Evolutionary conservation across 106 monocot genomes (phyloP), one percentile per base, ranked within the genome.

Genomic region (Xerophyta viscosa): DNA sequence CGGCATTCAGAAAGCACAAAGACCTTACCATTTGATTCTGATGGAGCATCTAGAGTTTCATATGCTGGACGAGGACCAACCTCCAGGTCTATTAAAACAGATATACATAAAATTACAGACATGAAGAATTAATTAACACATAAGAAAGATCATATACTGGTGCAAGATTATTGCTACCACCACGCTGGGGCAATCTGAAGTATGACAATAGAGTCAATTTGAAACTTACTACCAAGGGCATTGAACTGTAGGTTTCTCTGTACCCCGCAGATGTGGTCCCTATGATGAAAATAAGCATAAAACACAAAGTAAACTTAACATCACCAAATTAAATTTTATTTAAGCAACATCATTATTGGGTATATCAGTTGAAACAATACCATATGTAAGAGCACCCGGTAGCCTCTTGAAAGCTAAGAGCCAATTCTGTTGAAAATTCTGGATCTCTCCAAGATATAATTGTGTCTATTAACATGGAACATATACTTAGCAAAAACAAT

Each of bases 401-500:
- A 58, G 93, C 68, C 61, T 94, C 93, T 52, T 94, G 88, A 66
- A 94, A 94, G 64, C 93, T 94, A 41, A 94, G 77, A 62, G 93
- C 93, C 58, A 87, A 72, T 48, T 94, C 93, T 15, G 81, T 81
- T 28, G 77, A 75, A 25, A 64, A 48, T 37, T 84, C 78, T 62
- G 71, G 66, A 71, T 88, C 93, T 61, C 84, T 57, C 93, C 93
- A 94, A n/a, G 88, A 88, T 31, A 94, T 94, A 22, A 94, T 94
- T 24, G 93, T 94, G 31, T 94, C 88, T 94, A 65, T 39, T n/a
- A n/a, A n/a, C n/a, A n/a, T n/a, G n/a, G n/a, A n/a, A n/a, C n/a
- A n/a, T n/a, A n/a, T n/a, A n/a, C n/a, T n/a, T n/a, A 36, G 33
- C 33, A 36, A 6, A 36, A 36, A 36, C 33, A 11, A 11, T 5